These are phyloP conservation scores for Tetragonia tetragonoides DNA, from an alignment of 148 eudicot species.

Conservation along the genomic window DNA sequence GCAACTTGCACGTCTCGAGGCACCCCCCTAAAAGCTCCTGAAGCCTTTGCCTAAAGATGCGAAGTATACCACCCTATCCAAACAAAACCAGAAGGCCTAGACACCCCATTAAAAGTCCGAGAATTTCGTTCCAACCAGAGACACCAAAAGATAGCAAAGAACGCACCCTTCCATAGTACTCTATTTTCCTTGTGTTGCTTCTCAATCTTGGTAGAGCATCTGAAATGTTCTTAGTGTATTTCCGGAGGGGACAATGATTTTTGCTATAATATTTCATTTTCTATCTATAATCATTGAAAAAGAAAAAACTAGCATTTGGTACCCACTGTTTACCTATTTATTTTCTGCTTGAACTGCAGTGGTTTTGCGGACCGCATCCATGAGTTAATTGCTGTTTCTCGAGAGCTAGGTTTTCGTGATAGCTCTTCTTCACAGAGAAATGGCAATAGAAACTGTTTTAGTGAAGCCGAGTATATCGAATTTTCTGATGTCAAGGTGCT, in stretches of 20 bases:
- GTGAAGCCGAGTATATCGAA: constrained; percentile 86
- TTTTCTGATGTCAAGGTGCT: constrained; percentile 86
- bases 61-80: too few relatives aligned
- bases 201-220: neutral
- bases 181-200: neutral
- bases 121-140: too few relatives aligned
- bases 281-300: neutral
- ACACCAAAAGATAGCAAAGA: too few relatives aligned
- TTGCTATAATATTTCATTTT: neutral
- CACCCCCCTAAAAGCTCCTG: too few relatives aligned
- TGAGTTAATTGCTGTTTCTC: constrained; percentile 77
- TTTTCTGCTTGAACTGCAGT: constrained; percentile 45
- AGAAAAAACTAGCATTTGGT: neutral
- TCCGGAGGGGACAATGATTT: neutral
- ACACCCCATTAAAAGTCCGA: too few relatives aligned
- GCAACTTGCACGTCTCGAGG: too few relatives aligned
- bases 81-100: too few relatives aligned
- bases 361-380: constrained; percentile 99
- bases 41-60: too few relatives aligned
- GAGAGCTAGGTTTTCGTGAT: constrained; percentile 69
- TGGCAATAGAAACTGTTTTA: constrained; percentile 77
- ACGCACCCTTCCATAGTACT: neutral
- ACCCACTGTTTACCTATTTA: neutral
- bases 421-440: constrained; percentile 53
- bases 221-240: neutral